A percentile compares a stretch with the other conserved stretches of the same genome.
Conservation (phyloP, 306 rosid species). For the Pterocarpus santalinus region DNA sequence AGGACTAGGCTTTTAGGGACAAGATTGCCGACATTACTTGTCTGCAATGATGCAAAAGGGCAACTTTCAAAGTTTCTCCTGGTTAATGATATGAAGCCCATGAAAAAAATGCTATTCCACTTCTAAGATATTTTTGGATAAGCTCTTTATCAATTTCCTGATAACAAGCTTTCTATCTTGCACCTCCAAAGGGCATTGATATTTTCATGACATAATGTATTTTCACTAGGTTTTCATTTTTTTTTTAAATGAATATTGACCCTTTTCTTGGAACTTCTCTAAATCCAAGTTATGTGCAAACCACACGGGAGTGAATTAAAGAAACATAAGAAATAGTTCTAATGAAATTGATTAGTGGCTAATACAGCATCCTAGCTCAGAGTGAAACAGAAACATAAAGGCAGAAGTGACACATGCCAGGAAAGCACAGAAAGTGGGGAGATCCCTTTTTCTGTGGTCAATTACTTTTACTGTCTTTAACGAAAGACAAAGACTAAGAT, state of each 20-base stretch:
- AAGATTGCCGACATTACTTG: slow-evolving; percentile 41
- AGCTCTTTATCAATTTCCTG: background rate
- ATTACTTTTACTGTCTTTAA: slow-evolving; percentile 59
- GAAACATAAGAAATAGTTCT: slow-evolving; percentile 44
- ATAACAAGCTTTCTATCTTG: slow-evolving; percentile 13
- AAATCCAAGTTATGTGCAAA: slow-evolving; percentile 52
- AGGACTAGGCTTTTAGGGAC: slow-evolving; percentile 35
- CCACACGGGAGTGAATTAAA: slow-evolving; percentile 60
- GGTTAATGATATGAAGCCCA: slow-evolving; percentile 20
- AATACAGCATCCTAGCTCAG: slow-evolving; percentile 42
- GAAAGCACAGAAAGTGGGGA: slow-evolving; percentile 62
- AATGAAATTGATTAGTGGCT: slow-evolving; percentile 50
- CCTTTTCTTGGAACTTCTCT: slow-evolving; percentile 34
- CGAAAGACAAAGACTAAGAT: slow-evolving; percentile 85
- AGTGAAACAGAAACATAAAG: slow-evolving; percentile 50
- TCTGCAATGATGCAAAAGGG: slow-evolving; percentile 41
- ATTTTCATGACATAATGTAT: slow-evolving; percentile 1
- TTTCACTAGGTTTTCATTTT: background rate
- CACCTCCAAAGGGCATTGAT: slow-evolving; percentile 20
- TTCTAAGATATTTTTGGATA: slow-evolving; percentile 31
- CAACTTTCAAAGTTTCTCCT: slow-evolving; percentile 25
- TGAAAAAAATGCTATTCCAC: slow-evolving; percentile 38
- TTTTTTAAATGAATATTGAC: slow-evolving; percentile 23
- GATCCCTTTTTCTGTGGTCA: slow-evolving; percentile 57
- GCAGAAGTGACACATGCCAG: slow-evolving; percentile 51